A percentile compares a stretch with the other conserved stretches of the same genome.
Evolutionary conservation across 257 asterid genomes (phyloP).

Genomic region (Nicotiana otophora): DNA sequence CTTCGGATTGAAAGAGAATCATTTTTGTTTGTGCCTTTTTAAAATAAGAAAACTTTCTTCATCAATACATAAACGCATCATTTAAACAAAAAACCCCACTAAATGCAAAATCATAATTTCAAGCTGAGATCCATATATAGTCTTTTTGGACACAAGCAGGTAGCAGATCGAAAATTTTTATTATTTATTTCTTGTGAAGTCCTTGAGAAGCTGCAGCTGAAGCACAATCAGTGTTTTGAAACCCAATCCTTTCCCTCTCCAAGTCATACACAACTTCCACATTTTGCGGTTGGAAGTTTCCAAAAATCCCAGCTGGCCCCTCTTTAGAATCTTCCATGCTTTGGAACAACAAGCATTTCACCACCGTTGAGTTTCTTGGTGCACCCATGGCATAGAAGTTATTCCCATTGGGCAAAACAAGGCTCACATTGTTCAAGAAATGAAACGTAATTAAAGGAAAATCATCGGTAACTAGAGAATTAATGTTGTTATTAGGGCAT

Average conservation of each 20-base stretch:
- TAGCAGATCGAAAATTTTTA: background rate
- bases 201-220: constrained; percentile 38
- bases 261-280: constrained; percentile 75
- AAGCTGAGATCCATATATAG: background rate
- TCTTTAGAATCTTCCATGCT: constrained; percentile 44
- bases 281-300: constrained; percentile 69
- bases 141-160: background rate
- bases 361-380: constrained; percentile 45
- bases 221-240: constrained; percentile 55
- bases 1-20: background rate
- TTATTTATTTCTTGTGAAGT: constrained; percentile 18
- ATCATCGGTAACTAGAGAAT: constrained; percentile 20
- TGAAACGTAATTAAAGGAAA: constrained; percentile 53
- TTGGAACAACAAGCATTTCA: constrained; percentile 53
- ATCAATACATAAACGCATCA: background rate
- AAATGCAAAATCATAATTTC: background rate
- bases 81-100: background rate
- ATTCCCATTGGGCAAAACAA: constrained; percentile 47
- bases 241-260: constrained; percentile 64
- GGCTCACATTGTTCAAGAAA: constrained; percentile 50
- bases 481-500: constrained; percentile 23
- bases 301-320: constrained; percentile 75
- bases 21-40: background rate
- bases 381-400: constrained; percentile 60
- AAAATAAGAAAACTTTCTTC: background rate